Evolutionary conservation across 129 eudicot species (phyloP).

Genomic region (Tagetes patula): DNA sequence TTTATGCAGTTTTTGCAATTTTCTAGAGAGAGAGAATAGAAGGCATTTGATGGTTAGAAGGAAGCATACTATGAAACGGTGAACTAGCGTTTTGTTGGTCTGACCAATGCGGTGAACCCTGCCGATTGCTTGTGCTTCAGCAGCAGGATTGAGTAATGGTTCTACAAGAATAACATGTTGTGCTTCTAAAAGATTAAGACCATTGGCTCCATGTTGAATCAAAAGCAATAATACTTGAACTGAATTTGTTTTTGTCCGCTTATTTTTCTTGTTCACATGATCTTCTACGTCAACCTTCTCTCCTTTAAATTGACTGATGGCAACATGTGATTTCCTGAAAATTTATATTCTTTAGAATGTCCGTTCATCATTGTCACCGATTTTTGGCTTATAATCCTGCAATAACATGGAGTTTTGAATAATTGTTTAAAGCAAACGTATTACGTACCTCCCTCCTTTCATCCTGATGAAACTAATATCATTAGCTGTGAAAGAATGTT

Average conservation of each 20-base stretch:
- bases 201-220: slow-evolving; percentile 94
- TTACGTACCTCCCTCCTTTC: slow-evolving; percentile 97
- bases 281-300: slow-evolving; percentile 32
- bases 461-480: slow-evolving; percentile 73
- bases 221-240: slow-evolving; percentile 75
- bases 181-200: slow-evolving; percentile 95
- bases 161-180: slow-evolving; percentile 96
- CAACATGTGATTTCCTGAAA: slow-evolving; percentile 76
- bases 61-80: slow-evolving; percentile 81
- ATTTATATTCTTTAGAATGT: background rate
- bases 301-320: slow-evolving; percentile 79
- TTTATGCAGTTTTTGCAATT: background rate
- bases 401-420: background rate
- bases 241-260: slow-evolving; percentile 34
- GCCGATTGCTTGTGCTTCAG: slow-evolving; percentile 96
- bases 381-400: background rate
- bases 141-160: slow-evolving; percentile 94
- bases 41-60: background rate
- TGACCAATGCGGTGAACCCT: slow-evolving; percentile 97
- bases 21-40: background rate
- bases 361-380: background rate
- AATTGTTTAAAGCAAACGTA: slow-evolving; percentile 20
- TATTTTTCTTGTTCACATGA: slow-evolving; percentile 19
- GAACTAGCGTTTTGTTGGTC: slow-evolving; percentile 69
- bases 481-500: slow-evolving; percentile 82